Evolutionary conservation across 1,284 basidiomycete genomes (phyloP).

Genomic region (Ceratobasidium sp.): DNA sequence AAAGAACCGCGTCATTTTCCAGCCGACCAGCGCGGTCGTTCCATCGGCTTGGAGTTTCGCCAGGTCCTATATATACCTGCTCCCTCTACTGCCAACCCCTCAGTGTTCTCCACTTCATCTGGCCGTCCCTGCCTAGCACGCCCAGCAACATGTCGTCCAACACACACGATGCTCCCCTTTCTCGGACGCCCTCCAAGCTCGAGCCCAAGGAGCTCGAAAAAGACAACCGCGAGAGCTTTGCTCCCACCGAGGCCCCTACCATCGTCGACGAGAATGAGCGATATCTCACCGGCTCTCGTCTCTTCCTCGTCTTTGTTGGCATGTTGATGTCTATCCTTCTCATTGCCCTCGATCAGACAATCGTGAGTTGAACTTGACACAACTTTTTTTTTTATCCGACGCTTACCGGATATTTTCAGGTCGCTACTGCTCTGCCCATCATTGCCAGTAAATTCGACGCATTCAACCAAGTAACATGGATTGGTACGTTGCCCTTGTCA

Average conservation of each 20-base stretch:
- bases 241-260: conserved; percentile 23
- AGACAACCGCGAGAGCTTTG: conserved; percentile 35
- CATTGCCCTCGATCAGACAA: conserved; percentile 49
- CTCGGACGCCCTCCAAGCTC: conserved; percentile 24
- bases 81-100: background rate
- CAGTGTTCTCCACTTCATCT: conserved; percentile 1
- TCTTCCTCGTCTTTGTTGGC: conserved; percentile 48
- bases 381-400: background rate
- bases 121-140: background rate
- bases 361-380: conserved; percentile 42
- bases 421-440: conserved; percentile 49
- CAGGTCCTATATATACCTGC: conserved; percentile 1
- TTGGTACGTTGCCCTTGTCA: conserved; percentile 16
- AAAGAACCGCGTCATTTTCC: background rate
- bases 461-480: conserved; percentile 43
- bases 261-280: conserved; percentile 33
- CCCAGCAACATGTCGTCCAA: conserved; percentile 13
- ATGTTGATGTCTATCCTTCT: conserved; percentile 48
- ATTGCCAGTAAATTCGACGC: conserved; percentile 46
- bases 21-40: background rate
- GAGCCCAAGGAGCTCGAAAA: conserved; percentile 26
- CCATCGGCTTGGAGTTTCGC: background rate
- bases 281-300: conserved; percentile 44
- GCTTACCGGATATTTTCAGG: conserved; percentile 30
- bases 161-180: background rate